These are phyloP conservation scores for Cicer arietinum DNA, from an alignment of 306 rosid species.

Conservation along the genomic window DNA sequence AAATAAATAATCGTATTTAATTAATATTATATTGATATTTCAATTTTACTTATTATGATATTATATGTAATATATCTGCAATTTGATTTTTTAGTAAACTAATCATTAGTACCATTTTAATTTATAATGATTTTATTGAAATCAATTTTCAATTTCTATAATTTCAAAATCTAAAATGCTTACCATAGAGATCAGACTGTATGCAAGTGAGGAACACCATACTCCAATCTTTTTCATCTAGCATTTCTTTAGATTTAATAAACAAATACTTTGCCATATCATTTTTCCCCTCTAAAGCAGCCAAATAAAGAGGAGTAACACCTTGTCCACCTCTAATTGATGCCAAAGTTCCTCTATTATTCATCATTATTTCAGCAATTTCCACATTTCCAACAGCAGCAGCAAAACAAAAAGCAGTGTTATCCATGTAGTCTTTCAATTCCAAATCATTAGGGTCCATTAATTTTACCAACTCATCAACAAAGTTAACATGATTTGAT, in stretches of 20 bases:
- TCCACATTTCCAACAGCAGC: constrained; percentile 45
- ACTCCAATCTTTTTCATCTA: constrained; percentile 26
- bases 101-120: too few species aligned
- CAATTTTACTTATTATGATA: too few species aligned
- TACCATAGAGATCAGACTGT: constrained; percentile 48
- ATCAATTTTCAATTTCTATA: neutral
- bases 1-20: too few species aligned
- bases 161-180: neutral
- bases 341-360: constrained; percentile 15
- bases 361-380: constrained; percentile 43
- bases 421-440: constrained; percentile 22
- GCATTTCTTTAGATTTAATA: neutral
- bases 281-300: constrained; percentile 45
- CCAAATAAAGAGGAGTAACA: constrained; percentile 46
- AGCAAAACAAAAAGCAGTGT: constrained; percentile 55
- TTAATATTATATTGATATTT: too few species aligned
- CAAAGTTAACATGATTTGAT: constrained; percentile 45
- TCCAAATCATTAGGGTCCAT: constrained; percentile 22
- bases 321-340: constrained; percentile 42
- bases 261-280: constrained; percentile 44
- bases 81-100: too few species aligned
- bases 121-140: too few species aligned
- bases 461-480: constrained; percentile 40
- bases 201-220: constrained; percentile 32
- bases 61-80: too few species aligned